A percentile compares a stretch with the other conserved stretches of the same genome.
Evolutionary conservation across 2,329 filamentous ascomycete species (phyloP).

Genomic region (Aspergillus sp.): DNA sequence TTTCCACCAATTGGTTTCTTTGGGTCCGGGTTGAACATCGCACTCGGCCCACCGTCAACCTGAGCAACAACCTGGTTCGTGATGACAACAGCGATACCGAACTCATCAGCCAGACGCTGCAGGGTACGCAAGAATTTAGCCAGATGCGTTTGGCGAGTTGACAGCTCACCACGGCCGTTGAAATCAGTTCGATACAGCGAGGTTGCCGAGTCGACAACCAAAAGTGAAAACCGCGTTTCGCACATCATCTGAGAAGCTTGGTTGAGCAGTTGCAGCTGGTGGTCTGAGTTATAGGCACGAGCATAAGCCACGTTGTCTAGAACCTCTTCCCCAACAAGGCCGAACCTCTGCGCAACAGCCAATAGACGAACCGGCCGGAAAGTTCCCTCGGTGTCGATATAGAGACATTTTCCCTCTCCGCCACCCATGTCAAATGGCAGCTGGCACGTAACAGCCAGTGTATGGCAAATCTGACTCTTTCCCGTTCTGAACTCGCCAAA

Average conservation of each 20-base stretch:
- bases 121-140: constrained; percentile 51
- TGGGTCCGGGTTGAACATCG: constrained; percentile 99
- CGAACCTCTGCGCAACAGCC: constrained; percentile 90
- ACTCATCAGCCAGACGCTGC: constrained; percentile 63
- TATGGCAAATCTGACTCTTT: constrained; percentile 98
- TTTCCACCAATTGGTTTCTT: constrained; percentile 99
- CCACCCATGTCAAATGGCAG: constrained; percentile 98
- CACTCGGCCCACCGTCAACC: constrained; percentile 90
- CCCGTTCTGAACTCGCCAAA: constrained; percentile 98
- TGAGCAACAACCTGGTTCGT: constrained; percentile 99
- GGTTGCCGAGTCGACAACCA: constrained; percentile 95
- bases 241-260: constrained; percentile 99
- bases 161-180: constrained; percentile 91
- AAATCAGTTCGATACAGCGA: constrained; percentile 96
- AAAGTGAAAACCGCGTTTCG: constrained; percentile 92
- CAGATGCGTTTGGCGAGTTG: constrained; percentile 71
- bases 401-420: constrained; percentile 95
- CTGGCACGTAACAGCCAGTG: constrained; percentile 96
- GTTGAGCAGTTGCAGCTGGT: constrained; percentile 91
- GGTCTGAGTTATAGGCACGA: constrained; percentile 96
- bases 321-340: constrained; percentile 93
- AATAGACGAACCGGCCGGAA: constrained; percentile 90
- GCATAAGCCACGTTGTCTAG: constrained; percentile 98
- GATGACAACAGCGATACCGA: constrained; percentile 97
- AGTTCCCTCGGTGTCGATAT: constrained; percentile 97